Percentiles rank a stretch among this genome's conserved stretches.
phyloP scores from a whole-genome alignment of 208 protist genomes.

The Willaertia magna region DNA sequence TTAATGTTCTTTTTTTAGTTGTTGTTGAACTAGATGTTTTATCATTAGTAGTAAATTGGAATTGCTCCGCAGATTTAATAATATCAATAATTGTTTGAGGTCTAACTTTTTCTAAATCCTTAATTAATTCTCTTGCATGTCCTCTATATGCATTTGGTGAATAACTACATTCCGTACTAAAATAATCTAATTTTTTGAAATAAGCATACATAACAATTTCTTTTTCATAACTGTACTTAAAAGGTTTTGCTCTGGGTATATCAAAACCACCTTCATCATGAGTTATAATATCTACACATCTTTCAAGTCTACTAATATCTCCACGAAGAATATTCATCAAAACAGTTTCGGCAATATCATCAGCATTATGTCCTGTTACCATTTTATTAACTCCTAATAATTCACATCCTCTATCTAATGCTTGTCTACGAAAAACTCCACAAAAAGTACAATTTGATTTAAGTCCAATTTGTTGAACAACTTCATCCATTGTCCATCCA shows the following conservation, averaged over 20 bases:
- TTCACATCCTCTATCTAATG: constrained; percentile 78
- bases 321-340: constrained; percentile 89
- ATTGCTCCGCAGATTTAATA: constrained; percentile 64
- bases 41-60: constrained; percentile 44
- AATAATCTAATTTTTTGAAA: constrained; percentile 92
- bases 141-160: constrained; percentile 87
- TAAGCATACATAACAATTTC: constrained; percentile 96
- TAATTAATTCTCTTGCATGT: constrained; percentile 72
- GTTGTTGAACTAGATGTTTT: neutral
- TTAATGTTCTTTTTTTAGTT: constrained; percentile 26
- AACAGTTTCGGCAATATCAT: constrained; percentile 94
- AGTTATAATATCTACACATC: constrained; percentile 51
- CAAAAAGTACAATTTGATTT: constrained; percentile 92
- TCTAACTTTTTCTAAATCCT: constrained; percentile 74
- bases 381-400: constrained; percentile 73
- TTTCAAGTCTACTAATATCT: constrained; percentile 72
- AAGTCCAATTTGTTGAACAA: constrained; percentile 73
- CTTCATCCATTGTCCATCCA: constrained; percentile 93
- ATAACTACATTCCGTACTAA: constrained; percentile 92
- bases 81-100: constrained; percentile 75
- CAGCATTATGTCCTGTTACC: constrained; percentile 94
- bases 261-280: constrained; percentile 46
- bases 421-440: constrained; percentile 90
- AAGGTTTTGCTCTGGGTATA: constrained; percentile 79
- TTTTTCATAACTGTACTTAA: constrained; percentile 92